phyloP scores from a whole-genome alignment of 2,329 filamentous ascomycete species.

The Endoconidiophora laricicola region DNA sequence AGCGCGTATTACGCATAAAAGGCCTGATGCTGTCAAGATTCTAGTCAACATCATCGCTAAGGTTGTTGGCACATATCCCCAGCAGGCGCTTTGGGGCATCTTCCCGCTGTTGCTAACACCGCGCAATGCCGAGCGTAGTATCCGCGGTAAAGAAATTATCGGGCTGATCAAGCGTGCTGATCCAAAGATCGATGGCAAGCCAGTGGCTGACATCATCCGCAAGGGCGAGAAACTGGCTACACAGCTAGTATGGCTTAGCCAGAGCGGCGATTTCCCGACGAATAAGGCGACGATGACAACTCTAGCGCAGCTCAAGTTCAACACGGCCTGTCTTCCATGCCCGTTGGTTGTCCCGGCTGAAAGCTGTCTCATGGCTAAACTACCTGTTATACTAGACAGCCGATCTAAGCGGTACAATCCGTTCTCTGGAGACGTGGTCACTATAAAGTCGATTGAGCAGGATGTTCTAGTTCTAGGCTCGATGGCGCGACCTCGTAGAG shows the following conservation, averaged over 20 bases:
- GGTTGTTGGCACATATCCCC: conserved; percentile 74
- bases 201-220: conserved; percentile 45
- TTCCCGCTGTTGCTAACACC: conserved; percentile 74
- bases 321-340: conserved; percentile 67
- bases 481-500: conserved; percentile 76
- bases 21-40: conserved; percentile 58
- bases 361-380: conserved; percentile 60
- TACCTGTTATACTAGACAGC: conserved; percentile 54
- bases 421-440: conserved; percentile 73
- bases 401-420: conserved; percentile 63
- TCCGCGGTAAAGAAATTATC: conserved; percentile 24
- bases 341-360: conserved; percentile 81
- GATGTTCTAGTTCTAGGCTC: conserved; percentile 83
- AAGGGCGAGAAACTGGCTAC: conserved; percentile 72
- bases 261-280: conserved; percentile 54
- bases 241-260: conserved; percentile 65
- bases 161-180: conserved; percentile 25
- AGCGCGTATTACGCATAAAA: conserved; percentile 82
- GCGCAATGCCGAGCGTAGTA: conserved; percentile 29
- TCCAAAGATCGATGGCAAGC: conserved; percentile 2
- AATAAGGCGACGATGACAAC: conserved; percentile 54
- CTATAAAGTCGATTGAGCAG: conserved; percentile 65
- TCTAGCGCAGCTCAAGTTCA: conserved; percentile 63
- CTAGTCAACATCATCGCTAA: conserved; percentile 68
- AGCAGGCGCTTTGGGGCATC: conserved; percentile 81